phyloP scores from a whole-genome alignment of 2,329 filamentous ascomycete genomes.

The Capronia epimyces region DNA sequence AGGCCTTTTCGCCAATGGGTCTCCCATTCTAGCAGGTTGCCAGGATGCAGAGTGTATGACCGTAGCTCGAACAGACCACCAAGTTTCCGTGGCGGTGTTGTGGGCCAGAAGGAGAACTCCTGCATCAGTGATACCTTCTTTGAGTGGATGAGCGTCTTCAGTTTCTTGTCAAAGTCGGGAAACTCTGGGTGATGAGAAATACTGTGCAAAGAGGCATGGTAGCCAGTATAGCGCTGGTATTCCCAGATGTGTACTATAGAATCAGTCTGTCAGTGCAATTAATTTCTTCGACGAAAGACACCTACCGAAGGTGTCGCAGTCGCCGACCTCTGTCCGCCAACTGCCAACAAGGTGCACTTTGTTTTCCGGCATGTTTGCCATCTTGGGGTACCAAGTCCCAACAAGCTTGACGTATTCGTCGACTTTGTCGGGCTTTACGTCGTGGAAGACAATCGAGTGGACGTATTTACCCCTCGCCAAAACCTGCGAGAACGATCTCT shows the following conservation, averaged over 20 bases:
- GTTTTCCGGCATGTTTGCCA: conserved; percentile 79
- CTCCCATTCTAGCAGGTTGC: conserved; percentile 96
- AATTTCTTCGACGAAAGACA: conserved; percentile 14
- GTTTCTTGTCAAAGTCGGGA: conserved; percentile 72
- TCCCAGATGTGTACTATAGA: conserved; percentile 94
- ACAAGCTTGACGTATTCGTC: conserved; percentile 91
- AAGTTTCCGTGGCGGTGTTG: conserved; percentile 78
- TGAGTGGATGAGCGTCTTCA: conserved; percentile 75
- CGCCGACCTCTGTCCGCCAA: conserved; percentile 96
- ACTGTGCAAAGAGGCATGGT: conserved; percentile 82
- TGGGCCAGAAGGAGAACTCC: conserved; percentile 99
- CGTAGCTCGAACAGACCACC: conserved; percentile 93
- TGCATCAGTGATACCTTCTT: conserved; percentile 95
- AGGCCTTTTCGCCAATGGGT: conserved; percentile 93
- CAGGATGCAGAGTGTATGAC: conserved; percentile 92
- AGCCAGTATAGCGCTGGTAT: conserved; percentile 94
- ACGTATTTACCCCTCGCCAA: conserved; percentile 96
- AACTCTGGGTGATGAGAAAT: conserved; percentile 82
- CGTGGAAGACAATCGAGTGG: conserved; percentile 93
- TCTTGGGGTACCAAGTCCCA: conserved; percentile 83
- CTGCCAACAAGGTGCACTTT: conserved; percentile 95
- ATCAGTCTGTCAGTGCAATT: conserved; percentile 31
- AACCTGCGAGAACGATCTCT: conserved; percentile 92
- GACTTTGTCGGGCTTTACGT: conserved; percentile 90
- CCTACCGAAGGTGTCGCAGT: conserved; percentile 92